These are phyloP conservation scores for Verticillium albo-atrum DNA, from an alignment of 2,329 filamentous ascomycete species.

Conservation along the genomic window DNA sequence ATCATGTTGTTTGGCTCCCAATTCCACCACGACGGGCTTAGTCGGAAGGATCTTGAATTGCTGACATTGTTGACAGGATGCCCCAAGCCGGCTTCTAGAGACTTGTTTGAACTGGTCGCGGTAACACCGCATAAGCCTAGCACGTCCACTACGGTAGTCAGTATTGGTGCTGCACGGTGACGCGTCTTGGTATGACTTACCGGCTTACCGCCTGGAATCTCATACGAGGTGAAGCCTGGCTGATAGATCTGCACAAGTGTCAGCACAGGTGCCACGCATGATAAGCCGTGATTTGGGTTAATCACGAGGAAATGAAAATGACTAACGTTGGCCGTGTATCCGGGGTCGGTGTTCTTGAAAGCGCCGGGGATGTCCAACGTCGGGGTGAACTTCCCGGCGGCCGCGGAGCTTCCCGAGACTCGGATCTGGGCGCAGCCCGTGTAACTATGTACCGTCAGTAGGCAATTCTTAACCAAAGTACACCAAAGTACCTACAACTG, in stretches of 20 bases:
- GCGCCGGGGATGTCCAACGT: slow-evolving; percentile 35
- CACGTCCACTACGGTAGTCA: slow-evolving; percentile 4
- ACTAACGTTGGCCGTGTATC: slow-evolving; percentile 39
- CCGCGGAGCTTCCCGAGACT: slow-evolving; percentile 31
- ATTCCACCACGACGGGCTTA: no score
- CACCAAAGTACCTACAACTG: slow-evolving; percentile 29
- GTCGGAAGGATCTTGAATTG: neutral
- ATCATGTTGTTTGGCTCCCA: no score
- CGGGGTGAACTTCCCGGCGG: slow-evolving; percentile 22
- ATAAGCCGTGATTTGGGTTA: no score
- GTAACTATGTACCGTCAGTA: neutral
- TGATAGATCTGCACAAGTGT: slow-evolving; percentile 3
- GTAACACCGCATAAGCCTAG: neutral
- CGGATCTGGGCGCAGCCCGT: slow-evolving; percentile 27
- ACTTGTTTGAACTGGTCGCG: slow-evolving; percentile 15
- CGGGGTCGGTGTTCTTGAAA: slow-evolving; percentile 36
- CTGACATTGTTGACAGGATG: neutral
- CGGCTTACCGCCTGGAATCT: slow-evolving; percentile 5
- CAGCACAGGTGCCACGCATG: neutral
- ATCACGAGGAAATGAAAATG: no score
- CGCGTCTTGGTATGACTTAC: neutral
- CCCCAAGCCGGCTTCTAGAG: neutral
- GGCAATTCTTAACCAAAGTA: neutral
- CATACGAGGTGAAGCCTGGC: slow-evolving; percentile 5
- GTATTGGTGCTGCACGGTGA: neutral